Conservation (phyloP, 306 rosid species). For the Rosa chinensis region DNA sequence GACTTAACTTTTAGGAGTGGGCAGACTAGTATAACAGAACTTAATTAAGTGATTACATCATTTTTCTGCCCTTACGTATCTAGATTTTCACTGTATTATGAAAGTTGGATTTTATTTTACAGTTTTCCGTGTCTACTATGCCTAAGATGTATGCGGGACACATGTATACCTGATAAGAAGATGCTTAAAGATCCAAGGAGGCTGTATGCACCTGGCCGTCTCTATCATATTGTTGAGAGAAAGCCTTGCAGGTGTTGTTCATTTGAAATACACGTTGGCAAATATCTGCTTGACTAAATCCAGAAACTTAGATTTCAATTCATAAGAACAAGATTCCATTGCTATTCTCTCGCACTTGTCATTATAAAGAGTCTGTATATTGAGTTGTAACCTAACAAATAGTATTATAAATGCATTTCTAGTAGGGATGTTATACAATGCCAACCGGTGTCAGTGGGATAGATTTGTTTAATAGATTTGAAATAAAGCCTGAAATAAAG, state of each 20-base stretch:
- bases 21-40: too few species aligned
- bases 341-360: neutral
- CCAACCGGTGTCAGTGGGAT: neutral
- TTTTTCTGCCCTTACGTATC: too few species aligned
- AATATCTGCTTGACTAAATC: neutral
- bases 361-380: neutral
- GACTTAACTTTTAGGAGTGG: too few species aligned
- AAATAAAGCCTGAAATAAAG: neutral
- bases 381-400: neutral
- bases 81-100: too few species aligned
- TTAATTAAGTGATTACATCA: too few species aligned
- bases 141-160: too few species aligned
- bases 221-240: conserved; percentile 89
- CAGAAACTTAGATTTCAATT: neutral
- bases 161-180: too few species aligned
- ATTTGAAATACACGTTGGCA: conserved; percentile 14
- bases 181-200: too few species aligned
- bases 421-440: neutral
- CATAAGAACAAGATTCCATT: neutral
- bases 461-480: neutral
- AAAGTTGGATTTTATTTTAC: too few species aligned
- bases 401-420: neutral
- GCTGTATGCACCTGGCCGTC: too few species aligned
- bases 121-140: too few species aligned
- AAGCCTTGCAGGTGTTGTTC: conserved; percentile 70